Evolutionary conservation across 2,329 filamentous ascomycete species (phyloP).

Genomic region (Diaporthe velutina): DNA sequence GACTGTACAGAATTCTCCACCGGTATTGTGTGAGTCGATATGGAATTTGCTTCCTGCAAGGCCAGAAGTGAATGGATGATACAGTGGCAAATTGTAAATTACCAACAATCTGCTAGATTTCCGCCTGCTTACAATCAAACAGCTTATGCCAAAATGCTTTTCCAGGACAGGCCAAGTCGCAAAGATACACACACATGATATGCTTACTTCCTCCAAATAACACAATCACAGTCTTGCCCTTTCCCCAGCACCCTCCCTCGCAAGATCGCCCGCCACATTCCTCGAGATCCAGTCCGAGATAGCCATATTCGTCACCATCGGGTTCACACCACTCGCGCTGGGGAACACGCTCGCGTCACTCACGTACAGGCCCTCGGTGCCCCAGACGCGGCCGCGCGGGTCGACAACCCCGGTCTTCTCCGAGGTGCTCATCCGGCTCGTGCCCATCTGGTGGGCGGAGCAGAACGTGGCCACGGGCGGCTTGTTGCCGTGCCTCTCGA

Average conservation of each 20-base stretch:
- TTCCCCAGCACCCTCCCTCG: conserved; percentile 24
- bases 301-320: conserved; percentile 81
- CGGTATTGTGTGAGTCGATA: neutral
- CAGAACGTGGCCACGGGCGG: conserved; percentile 65
- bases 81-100: no score
- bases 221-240: conserved; percentile 10
- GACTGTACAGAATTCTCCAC: neutral
- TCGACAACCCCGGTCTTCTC: conserved; percentile 66
- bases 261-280: conserved; percentile 61
- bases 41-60: neutral
- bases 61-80: neutral
- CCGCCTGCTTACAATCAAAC: neutral
- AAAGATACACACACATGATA: neutral
- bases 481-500: conserved; percentile 61
- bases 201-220: neutral
- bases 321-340: conserved; percentile 79
- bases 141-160: neutral
- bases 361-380: conserved; percentile 71
- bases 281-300: conserved; percentile 72
- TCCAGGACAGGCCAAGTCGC: neutral
- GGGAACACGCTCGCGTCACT: conserved; percentile 80
- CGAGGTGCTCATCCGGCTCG: conserved; percentile 73
- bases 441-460: conserved; percentile 82
- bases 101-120: neutral
- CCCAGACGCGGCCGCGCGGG: conserved; percentile 71